Conservation (phyloP, 768 basidiomycete species). For the Pulveroboletus sp. region DNA sequence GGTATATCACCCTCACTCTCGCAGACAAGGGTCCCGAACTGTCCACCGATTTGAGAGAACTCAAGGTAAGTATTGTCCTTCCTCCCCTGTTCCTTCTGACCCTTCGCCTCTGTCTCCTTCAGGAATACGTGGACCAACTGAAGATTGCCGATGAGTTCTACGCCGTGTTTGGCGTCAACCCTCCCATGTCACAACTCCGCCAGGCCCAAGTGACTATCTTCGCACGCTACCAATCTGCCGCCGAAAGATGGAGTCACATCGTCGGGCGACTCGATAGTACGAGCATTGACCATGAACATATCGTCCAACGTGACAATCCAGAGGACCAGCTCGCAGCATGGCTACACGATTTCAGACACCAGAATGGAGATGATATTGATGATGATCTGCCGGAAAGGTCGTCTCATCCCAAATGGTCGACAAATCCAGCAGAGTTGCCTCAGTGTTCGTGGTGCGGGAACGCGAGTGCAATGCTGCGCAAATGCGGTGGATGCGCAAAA, state of each 20-base stretch:
- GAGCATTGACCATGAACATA: conserved; percentile 26
- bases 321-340: conserved; percentile 58
- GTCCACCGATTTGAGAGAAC: conserved; percentile 44
- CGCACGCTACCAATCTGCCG: conserved; percentile 39
- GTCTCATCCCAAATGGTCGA: conserved; percentile 42
- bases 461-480: conserved; percentile 52
- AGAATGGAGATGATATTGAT: conserved; percentile 35
- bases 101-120: conserved; percentile 7
- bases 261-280: conserved; percentile 35
- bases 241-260: conserved; percentile 43
- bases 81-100: not conserved
- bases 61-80: conserved; percentile 36
- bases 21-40: conserved; percentile 48
- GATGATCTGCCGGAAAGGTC: conserved; percentile 28
- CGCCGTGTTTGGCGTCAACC: conserved; percentile 39
- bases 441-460: conserved; percentile 61
- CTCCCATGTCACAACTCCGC: conserved; percentile 49
- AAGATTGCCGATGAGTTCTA: conserved; percentile 51
- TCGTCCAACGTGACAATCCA: conserved; percentile 35
- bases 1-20: conserved; percentile 53
- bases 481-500: conserved; percentile 43
- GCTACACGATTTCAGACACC: conserved; percentile 46
- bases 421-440: conserved; percentile 49
- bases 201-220: conserved; percentile 51
- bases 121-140: conserved; percentile 39